A percentile compares a stretch with the other conserved stretches of the same genome.
phyloP scores from a whole-genome alignment of 202 grass and related monocot species.

The Elaeis oleifera region DNA sequence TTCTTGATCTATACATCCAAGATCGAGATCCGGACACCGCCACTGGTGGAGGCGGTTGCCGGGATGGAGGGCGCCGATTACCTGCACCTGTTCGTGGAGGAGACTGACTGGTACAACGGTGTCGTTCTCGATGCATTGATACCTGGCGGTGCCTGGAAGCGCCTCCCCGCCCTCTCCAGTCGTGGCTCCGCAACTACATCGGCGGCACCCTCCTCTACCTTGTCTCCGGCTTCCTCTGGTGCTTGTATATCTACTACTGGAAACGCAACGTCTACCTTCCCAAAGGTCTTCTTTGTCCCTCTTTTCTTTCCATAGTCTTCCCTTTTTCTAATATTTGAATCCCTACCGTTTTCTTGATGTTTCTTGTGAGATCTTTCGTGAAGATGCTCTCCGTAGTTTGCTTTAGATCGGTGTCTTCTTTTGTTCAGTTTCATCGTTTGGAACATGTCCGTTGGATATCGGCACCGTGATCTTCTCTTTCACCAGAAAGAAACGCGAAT shows the following conservation, averaged over 20 bases:
- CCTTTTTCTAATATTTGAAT: not conserved
- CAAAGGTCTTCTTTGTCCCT: conserved; percentile 42
- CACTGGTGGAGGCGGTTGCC: conserved; percentile 5
- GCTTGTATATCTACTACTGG: conserved; percentile 91
- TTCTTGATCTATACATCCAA: too few relatives aligned
- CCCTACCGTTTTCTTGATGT: not conserved
- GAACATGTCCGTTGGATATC: too few relatives aligned
- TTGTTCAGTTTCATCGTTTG: too few relatives aligned
- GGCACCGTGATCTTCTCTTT: too few relatives aligned
- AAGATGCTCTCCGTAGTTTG: too few relatives aligned
- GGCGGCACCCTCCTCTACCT: conserved; percentile 58
- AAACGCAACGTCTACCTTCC: conserved; percentile 83
- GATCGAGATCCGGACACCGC: conserved; percentile 9
- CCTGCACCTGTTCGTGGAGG: conserved; percentile 42
- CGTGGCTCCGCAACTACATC: conserved; percentile 87
- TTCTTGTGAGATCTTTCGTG: not conserved
- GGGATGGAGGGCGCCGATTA: conserved; percentile 25
- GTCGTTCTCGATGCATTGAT: conserved; percentile 46
- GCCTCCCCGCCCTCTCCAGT: conserved; percentile 57
- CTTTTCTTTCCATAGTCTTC: not conserved
- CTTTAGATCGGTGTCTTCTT: too few relatives aligned
- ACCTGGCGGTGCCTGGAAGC: conserved; percentile 56
- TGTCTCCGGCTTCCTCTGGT: conserved; percentile 83
- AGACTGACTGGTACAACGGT: conserved; percentile 86
- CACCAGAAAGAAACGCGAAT: too few relatives aligned